phyloP scores from a whole-genome alignment of 345 rosid species.

The Euclidium syriacum region DNA sequence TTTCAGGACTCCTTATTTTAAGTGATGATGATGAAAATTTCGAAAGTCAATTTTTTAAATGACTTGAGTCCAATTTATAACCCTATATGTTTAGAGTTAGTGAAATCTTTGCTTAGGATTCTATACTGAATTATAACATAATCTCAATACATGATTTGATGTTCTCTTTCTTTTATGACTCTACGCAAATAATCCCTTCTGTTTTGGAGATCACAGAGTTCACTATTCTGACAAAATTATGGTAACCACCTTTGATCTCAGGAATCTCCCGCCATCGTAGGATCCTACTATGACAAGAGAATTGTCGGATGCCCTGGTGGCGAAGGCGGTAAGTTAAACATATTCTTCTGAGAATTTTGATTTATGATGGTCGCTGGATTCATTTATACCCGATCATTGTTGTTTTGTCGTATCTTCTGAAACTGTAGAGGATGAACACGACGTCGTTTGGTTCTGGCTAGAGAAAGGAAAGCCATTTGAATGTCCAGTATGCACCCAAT shows the following conservation, averaged over 20 bases:
- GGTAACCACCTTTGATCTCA: constrained; percentile 1
- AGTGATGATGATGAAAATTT: background rate
- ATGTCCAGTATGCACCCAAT: constrained; percentile 83
- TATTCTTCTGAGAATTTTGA: background rate
- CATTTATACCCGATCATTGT: background rate
- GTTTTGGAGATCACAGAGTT: background rate
- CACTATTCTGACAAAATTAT: background rate
- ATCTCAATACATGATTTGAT: background rate
- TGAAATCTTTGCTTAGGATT: background rate
- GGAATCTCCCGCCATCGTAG: constrained; percentile 51
- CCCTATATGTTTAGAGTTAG: background rate
- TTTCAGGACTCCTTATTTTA: background rate
- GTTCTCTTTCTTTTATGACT: background rate
- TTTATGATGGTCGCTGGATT: background rate
- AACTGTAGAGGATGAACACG: constrained; percentile 83
- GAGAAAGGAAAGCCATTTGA: constrained; percentile 78
- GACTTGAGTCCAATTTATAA: background rate
- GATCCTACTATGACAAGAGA: constrained; percentile 51
- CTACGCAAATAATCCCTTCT: background rate
- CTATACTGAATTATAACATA: background rate
- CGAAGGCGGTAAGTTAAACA: constrained; percentile 45
- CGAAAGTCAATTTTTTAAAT: background rate
- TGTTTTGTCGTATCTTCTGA: background rate
- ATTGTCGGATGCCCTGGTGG: constrained; percentile 68
- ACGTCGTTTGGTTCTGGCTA: constrained; percentile 98